Conservation (phyloP, 2,329 filamentous ascomycete genomes). For the Diplodia corticola region DNA sequence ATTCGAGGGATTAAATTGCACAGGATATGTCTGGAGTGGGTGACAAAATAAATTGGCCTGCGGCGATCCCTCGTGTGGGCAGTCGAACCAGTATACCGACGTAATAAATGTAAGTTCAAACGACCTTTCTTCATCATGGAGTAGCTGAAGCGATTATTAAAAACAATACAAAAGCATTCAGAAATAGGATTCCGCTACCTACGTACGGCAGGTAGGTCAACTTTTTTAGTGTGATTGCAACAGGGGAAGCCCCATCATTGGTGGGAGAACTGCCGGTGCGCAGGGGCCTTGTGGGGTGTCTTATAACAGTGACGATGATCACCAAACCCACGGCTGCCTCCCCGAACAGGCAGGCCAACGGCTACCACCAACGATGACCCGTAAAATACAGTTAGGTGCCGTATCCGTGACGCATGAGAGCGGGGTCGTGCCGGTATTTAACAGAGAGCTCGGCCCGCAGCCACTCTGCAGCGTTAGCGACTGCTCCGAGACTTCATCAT, state of each 20-base stretch:
- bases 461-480: neutral
- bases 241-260: neutral
- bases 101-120: no score
- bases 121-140: no score
- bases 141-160: no score
- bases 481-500: neutral
- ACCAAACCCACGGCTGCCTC: neutral
- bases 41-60: no score
- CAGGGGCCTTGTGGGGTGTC: neutral
- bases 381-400: neutral
- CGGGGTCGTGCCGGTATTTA: neutral
- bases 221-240: no score
- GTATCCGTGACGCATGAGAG: neutral
- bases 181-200: no score
- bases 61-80: no score
- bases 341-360: neutral
- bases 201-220: no score
- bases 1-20: neutral
- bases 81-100: no score
- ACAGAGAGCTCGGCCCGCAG: neutral
- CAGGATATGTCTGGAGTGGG: neutral
- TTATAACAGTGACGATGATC: neutral
- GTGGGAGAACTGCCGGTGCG: neutral
- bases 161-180: no score
- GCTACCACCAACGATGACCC: neutral